phyloP scores from a whole-genome alignment of 495 filamentous ascomycete genomes.

The Bryoglossum gracile region DNA sequence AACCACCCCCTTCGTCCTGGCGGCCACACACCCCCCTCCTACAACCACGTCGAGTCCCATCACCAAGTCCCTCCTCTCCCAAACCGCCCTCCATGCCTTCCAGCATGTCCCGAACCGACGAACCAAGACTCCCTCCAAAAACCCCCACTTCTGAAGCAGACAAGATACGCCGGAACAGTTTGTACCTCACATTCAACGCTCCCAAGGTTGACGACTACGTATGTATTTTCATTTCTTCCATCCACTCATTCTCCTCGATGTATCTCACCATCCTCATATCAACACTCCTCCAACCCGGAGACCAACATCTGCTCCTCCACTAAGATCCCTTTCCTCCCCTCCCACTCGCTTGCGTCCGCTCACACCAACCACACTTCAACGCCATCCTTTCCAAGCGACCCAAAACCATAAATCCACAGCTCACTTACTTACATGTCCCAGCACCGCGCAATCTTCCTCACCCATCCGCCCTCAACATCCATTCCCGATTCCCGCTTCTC shows the following conservation, averaged over 20 bases:
- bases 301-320: too few relatives aligned
- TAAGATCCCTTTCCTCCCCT: neutral
- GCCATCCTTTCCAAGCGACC: too few relatives aligned
- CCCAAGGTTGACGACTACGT: slow-evolving; percentile 24
- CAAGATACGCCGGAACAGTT: slow-evolving; percentile 15
- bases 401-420: neutral
- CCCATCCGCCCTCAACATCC: slow-evolving; percentile 1
- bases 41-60: neutral
- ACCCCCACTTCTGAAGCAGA: slow-evolving; percentile 2
- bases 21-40: neutral
- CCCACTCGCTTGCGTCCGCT: too few relatives aligned
- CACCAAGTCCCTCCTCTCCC: neutral
- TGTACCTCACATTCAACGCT: slow-evolving; percentile 23
- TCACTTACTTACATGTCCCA: neutral
- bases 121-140: neutral
- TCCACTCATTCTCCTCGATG: neutral
- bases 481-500: slow-evolving; percentile 3
- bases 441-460: slow-evolving; percentile 23
- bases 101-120: neutral
- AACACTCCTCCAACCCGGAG: too few relatives aligned
- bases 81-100: neutral
- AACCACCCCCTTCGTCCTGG: neutral
- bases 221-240: neutral
- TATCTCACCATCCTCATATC: neutral
- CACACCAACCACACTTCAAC: too few relatives aligned